phyloP scores from a whole-genome alignment of 768 basidiomycete genomes.

The Amyloporia xantha region DNA sequence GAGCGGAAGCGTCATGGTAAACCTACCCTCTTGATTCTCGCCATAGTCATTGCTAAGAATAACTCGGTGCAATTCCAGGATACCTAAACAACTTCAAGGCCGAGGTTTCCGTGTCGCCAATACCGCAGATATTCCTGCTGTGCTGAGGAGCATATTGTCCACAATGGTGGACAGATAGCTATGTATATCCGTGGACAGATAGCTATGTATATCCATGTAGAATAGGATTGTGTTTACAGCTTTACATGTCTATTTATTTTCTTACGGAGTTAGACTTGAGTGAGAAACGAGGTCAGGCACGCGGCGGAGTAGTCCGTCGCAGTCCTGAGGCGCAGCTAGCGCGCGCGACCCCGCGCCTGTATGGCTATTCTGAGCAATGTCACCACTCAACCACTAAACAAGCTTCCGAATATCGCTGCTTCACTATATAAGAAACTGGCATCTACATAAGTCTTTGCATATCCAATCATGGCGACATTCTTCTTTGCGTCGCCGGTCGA shows the following conservation, averaged over 20 bases:
- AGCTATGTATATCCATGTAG: too few species aligned
- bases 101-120: conserved; percentile 53
- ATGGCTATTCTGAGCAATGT: neutral
- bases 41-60: neutral
- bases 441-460: neutral
- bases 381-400: too few species aligned
- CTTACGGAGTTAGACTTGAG: too few species aligned
- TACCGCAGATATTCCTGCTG: conserved; percentile 58
- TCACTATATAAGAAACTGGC: too few species aligned
- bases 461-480: conserved; percentile 52
- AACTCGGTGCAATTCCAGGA: conserved; percentile 33
- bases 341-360: neutral
- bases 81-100: conserved; percentile 54
- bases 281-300: too few species aligned
- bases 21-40: conserved; percentile 6
- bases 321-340: too few species aligned
- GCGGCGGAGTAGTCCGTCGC: too few species aligned
- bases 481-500: conserved; percentile 92
- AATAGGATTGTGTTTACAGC: too few species aligned
- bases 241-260: too few species aligned
- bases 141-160: conserved; percentile 51
- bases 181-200: conserved; percentile 20
- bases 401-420: too few species aligned
- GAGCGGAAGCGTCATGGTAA: conserved; percentile 58
- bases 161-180: conserved; percentile 22